Evolutionary conservation across 495 filamentous ascomycete genomes (phyloP).

Genomic region (Usnea hakonensis): DNA sequence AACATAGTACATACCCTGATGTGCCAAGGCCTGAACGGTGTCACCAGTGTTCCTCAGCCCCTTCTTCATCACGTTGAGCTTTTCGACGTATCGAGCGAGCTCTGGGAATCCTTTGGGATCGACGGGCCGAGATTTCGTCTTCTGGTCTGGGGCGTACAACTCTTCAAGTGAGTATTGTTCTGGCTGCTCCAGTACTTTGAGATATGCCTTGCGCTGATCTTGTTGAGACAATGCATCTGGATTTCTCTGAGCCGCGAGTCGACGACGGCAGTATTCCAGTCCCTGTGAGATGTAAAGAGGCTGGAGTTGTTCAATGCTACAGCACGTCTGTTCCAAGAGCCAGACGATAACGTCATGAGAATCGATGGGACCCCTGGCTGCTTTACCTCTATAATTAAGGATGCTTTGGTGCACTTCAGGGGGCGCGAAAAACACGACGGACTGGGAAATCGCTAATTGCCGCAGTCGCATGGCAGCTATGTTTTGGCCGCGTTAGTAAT

Average conservation of each 20-base stretch:
- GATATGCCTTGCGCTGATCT: conserved; percentile 30
- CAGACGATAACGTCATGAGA: conserved; percentile 50
- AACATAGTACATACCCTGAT: conserved; percentile 19
- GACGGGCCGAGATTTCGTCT: conserved; percentile 7
- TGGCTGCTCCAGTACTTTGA: conserved; percentile 32
- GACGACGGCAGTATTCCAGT: conserved; percentile 43
- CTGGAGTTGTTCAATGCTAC: conserved; percentile 45
- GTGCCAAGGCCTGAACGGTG: conserved; percentile 30
- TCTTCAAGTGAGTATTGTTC: conserved; percentile 41
- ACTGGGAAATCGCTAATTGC: conserved; percentile 33
- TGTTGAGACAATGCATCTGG: conserved; percentile 28
- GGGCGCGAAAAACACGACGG: conserved; percentile 38
- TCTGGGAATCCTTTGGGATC: conserved; percentile 10
- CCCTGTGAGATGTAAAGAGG: conserved; percentile 52
- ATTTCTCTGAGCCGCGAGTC: conserved; percentile 26
- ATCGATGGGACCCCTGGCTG: conserved; percentile 24
- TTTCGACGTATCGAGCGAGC: conserved; percentile 24
- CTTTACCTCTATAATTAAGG: conserved; percentile 29
- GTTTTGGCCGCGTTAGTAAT: background rate
- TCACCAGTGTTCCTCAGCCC: conserved; percentile 26
- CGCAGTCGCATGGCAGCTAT: conserved; percentile 44
- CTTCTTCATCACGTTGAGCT: conserved; percentile 25
- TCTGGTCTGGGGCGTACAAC: conserved; percentile 34
- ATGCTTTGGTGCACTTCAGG: conserved; percentile 47
- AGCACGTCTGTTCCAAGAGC: conserved; percentile 56